Conservation (phyloP, 2,329 filamentous ascomycete species). For the Epichloe gansuensis region DNA sequence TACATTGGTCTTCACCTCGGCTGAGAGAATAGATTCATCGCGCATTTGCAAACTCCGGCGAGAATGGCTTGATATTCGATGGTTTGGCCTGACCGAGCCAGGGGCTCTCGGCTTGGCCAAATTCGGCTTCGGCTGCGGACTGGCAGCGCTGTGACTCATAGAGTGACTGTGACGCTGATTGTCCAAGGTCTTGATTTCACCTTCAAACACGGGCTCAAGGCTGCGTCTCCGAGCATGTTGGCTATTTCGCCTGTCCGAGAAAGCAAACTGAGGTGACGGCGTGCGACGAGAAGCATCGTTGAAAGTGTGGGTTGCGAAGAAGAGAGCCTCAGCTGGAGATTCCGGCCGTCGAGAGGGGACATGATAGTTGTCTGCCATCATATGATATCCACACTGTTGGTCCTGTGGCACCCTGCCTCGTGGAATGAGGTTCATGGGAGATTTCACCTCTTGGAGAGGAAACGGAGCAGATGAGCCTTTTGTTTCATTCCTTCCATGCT, state of each 20-base stretch:
- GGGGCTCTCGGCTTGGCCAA: slow-evolving; percentile 5
- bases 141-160: background rate
- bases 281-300: slow-evolving; percentile 1
- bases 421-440: background rate
- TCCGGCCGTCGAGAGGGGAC: background rate
- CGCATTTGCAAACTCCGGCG: background rate
- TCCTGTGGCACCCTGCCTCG: background rate
- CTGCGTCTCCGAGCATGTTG: slow-evolving; percentile 1
- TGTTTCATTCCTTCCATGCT: background rate
- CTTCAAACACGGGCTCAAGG: slow-evolving; percentile 5
- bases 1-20: slow-evolving; percentile 20
- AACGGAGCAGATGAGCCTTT: background rate
- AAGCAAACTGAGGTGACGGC: slow-evolving; percentile 3
- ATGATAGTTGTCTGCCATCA: slow-evolving; percentile 1
- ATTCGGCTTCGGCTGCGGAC: slow-evolving; percentile 1
- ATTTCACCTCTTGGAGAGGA: background rate
- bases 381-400: background rate
- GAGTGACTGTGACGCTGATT: background rate
- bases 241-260: slow-evolving; percentile 1
- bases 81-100: background rate
- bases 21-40: slow-evolving; percentile 2
- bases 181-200: background rate
- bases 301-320: background rate
- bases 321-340: slow-evolving; percentile 2
- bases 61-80: background rate